These are phyloP conservation scores for Cytospora schulzeri DNA, from an alignment of 2,329 filamentous ascomycete species.

Conservation along the genomic window DNA sequence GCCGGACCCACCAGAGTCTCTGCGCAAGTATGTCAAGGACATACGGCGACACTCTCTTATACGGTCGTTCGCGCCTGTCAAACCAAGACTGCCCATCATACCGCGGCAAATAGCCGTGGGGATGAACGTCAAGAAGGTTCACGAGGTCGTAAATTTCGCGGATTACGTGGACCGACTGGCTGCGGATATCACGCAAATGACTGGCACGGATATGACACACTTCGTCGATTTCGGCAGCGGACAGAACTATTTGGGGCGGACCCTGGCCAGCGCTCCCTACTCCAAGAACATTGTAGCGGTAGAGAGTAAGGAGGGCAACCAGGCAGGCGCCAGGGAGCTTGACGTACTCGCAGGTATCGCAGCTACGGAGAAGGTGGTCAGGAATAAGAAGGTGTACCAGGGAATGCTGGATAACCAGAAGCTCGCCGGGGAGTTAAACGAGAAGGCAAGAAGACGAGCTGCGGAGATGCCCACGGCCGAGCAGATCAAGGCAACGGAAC, in stretches of 20 bases:
- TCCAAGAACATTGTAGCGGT: conserved; percentile 87
- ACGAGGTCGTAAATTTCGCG: conserved; percentile 92
- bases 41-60: conserved; percentile 70
- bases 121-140: conserved; percentile 95
- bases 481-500: conserved; percentile 43
- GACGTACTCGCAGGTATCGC: conserved; percentile 81
- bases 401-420: conserved; percentile 49
- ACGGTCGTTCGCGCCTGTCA: conserved; percentile 57
- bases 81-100: conserved; percentile 56
- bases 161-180: conserved; percentile 71
- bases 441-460: conserved; percentile 42
- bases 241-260: conserved; percentile 91
- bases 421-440: conserved; percentile 45
- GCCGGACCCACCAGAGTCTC: conserved; percentile 50
- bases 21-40: conserved; percentile 72
- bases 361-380: conserved; percentile 70
- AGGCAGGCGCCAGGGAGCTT: conserved; percentile 79
- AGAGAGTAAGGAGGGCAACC: conserved; percentile 84
- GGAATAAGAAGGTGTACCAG: conserved; percentile 81
- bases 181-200: conserved; percentile 58
- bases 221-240: conserved; percentile 95
- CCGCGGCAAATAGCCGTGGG: conserved; percentile 77
- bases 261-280: conserved; percentile 82
- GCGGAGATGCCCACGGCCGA: conserved; percentile 36
- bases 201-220: conserved; percentile 70